Base-by-base conservation (phyloP, 768 basidiomycete genomes). In the Suillus subaureus region DNA sequence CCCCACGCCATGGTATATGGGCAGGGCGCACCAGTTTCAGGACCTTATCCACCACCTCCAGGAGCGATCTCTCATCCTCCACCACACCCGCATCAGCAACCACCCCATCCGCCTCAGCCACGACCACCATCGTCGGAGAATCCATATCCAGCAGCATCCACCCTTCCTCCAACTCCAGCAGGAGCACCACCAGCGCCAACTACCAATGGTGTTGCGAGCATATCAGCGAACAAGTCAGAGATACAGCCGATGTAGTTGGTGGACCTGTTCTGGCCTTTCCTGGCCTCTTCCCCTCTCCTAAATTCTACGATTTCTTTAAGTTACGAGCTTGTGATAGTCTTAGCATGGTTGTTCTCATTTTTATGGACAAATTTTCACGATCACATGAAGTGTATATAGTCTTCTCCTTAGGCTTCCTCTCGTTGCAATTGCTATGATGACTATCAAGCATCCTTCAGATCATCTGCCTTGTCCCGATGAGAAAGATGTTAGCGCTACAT, bases 91-190 rank as follows among this genome's bases (percentile, higher is more conserved):
- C 70, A 67, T 51, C 78, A 73, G 16, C 78, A 79, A 23, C 66
- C 61, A 11, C 74, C 75, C 13, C 80, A 71, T 40, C 72, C 70
- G n/a, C 76, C 74, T 28, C 79, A 78, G 60, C 75, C 88, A 21
- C 85, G 88, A 54, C 87, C 88, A 21, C 81, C 83, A 42, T 88
- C 90, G 4, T 87, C 89, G 2, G 87, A 89, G 77, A 87, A 87
- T 73, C 69, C 79, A 45, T 86, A 82, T 72, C 75, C 85, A 6
- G 79, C 86, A 37, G 77, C 79, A 37, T 75, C 79, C 67, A 68
- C 71, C 64, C 75, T 74, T 58, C 75, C 62, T 56, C 68, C 69
- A 66, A 71, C 72, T 68, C 77, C 73, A 13, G 0, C 58, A 40
- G 26, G 9, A 28, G 26, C 11, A 42, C 58, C 40, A 18, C 18